Percentiles rank a stretch among this genome's conserved stretches.
These are phyloP conservation scores for Rhodotorula glutinis DNA, from an alignment of 1,284 basidiomycete species.

Conservation along the genomic window DNA sequence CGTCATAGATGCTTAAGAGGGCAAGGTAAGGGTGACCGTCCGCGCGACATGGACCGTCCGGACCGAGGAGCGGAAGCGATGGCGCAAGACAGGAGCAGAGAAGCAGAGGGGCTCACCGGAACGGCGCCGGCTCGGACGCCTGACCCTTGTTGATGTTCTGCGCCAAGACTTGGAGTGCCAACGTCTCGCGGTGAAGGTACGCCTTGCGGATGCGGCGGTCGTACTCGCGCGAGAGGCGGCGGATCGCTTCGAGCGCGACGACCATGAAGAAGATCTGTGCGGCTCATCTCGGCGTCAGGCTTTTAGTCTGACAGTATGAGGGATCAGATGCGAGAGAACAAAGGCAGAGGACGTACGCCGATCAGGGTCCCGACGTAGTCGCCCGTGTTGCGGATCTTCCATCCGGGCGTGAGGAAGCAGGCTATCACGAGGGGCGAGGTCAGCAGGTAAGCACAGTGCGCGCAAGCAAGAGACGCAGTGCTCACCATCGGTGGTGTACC, in stretches of 20 bases:
- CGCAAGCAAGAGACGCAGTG: too few species aligned
- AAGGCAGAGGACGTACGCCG: constrained; percentile 34
- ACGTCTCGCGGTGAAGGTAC: constrained; percentile 24
- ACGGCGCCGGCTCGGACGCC: constrained; percentile 10
- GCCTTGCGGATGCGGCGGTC: constrained; percentile 47
- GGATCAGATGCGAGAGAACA: background rate
- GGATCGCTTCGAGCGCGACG: constrained; percentile 49
- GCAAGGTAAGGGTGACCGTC: too few species aligned
- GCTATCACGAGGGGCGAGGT: constrained; percentile 8
- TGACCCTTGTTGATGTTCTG: background rate
- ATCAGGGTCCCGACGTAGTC: constrained; percentile 50
- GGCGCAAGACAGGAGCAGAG: too few species aligned
- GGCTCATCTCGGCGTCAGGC: background rate
- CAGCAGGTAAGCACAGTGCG: accelerated
- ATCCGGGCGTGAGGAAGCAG: constrained; percentile 50
- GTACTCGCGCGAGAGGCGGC: constrained; percentile 49
- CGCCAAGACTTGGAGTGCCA: constrained; percentile 14
- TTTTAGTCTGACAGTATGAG: too few species aligned
- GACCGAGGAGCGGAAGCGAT: too few species aligned
- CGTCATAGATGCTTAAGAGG: too few species aligned
- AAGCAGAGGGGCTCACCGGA: constrained; percentile 29
- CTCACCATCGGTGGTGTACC: constrained; percentile 16
- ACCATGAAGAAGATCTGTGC: constrained; percentile 49
- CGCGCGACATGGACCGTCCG: too few species aligned
- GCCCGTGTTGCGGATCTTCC: constrained; percentile 48